Evolutionary conservation across 1,284 basidiomycete species (phyloP), one percentile per base, ranked within the genome.

Genomic region (Coniferiporia sulphurascens): DNA sequence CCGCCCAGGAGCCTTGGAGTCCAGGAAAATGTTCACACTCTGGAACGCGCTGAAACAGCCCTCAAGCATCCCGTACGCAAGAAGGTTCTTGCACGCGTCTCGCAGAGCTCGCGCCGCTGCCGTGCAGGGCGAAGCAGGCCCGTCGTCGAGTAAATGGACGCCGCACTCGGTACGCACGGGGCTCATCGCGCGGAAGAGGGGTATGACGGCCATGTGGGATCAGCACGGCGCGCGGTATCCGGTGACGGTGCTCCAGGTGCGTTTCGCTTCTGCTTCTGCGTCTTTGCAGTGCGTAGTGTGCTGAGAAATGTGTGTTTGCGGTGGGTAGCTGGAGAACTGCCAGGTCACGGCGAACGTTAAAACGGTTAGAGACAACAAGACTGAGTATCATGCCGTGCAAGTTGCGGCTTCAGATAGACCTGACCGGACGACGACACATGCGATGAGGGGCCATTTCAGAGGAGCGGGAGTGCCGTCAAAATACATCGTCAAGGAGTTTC

Each of bases 141-240:
- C 57, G 7, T 59, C 57, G 19, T n/a, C 72, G 32, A 50, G 70
- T 38, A 86, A 85, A 79, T 98, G 95, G 95, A 87, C 87, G 19
- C 91, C 96, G 36, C 80, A 82, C 57, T 95, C 94, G 4, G 82
- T 91, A 65, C 83, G 97, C 62, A 95, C 94, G 0, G 97, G 97
- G n/a, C 79, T 98, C 62, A 89, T 99, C 70, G 95, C 94, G 21
- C 83, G 89, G 61, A 99, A 99, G 78, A 85, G 93, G 52, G 97
- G 97, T 49, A 99, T 99, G 96, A 91, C 93, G 5, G 84, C 86
- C 12, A 78, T 98, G 69, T 99, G 94, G 91, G 91, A 96, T 70
- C 84, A 91, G 69, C 87, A 92, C 62, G 97, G 97, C 38, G 84
- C 85, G 46, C 79, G 91, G 59, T 80, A 90, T 65, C 95, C 97